Evolutionary conservation across 176 grass and related monocot genomes (phyloP), one percentile per base, ranked within the genome.

Genomic region (Aechmea fasciata): DNA sequence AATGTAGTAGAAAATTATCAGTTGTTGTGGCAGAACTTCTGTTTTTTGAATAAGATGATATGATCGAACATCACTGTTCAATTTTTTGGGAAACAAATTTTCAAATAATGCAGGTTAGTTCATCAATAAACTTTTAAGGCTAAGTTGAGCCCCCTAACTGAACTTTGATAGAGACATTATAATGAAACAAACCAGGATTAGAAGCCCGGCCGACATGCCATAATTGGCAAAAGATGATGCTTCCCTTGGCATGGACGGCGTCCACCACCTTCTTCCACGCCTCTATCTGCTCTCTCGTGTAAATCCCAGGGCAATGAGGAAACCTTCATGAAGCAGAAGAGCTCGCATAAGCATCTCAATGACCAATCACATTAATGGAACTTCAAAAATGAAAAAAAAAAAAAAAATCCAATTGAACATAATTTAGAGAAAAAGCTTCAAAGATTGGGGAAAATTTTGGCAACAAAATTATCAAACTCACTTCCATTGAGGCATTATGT

Each of bases 201-300:
- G 94, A 99, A 74, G 94, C 94, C 24, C 87, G 72, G 11, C 94
- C 94, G 65, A 93, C 94, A 69, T 99, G 94, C 94, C 94, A 99
- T n/a, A 99, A 66, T 65, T 93, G 94, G 54, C 94, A 99, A 82
- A 99, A 88, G 70, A 99, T 81, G 20, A 92, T 93, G 77, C 84
- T 71, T 81, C 89, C 89, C 70, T 99, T 93, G 24, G 87, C 82
- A 83, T 99, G 94, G 63, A 99, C 94, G 57, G 84, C 89, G 59
- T 93, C 79, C 29, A 99, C 94, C 41, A 99, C 94, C 64, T 85
- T 99, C 76, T 78, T 99, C 94, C 94, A 99, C 72, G 79, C 89
- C 75, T 87, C 79, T 63, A 83, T 88, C 62, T 99, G 89, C 52
- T 93, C 94, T 73, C 75, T 54, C 11, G 85, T 90, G 80, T 99